Base-by-base conservation (phyloP, 257 asterid species). In the Striga asiatica region DNA sequence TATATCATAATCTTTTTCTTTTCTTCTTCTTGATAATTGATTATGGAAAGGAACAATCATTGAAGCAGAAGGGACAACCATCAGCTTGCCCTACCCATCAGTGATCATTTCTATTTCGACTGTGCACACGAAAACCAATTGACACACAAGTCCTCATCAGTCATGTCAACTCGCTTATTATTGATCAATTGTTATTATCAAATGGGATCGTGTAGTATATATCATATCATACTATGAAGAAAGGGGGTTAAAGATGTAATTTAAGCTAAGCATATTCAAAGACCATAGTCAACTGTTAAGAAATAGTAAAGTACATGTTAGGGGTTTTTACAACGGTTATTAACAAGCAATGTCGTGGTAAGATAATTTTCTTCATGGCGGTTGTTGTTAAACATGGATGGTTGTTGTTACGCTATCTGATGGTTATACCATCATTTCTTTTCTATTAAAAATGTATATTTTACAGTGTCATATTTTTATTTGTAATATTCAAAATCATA, bases 51-150 rank as follows among this genome's bases (percentile, higher is more conserved):
- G 52, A 19, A 62, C 61, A 27, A 53, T 51, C 53, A 52, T 52
- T 62, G 54, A 39, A 41, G 63, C 57, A 64, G 6, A 53, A 29
- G 56, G 63, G 62, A 54, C 63, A 45, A 63, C 57, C 43, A 12
- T 58, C 47, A 58, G 6, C 50, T 58, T 58, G 25, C 11, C 12
- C 24, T 56, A 34, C 43, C 12, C 53, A n/a, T n/a, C 9, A 21
- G 12, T 3, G 18, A 49, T 20, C 1, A 18, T 8, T 8, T 17
- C 21, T n/a, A n/a, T n/a, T n/a, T n/a, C n/a, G n/a, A n/a, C 6
- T 0, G 23, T 17, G 25, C 25, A 45, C 50, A 17, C 24, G 1
- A 1, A 32, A 29, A 18, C 49, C 19, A 32, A 21, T 61, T 50
- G n/a, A 34, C 19, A 11, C 14, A 14, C 1, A 22, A 59, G 17